These are phyloP conservation scores for Aspergillus persii DNA, from an alignment of 2,329 filamentous ascomycete species.

Conservation along the genomic window DNA sequence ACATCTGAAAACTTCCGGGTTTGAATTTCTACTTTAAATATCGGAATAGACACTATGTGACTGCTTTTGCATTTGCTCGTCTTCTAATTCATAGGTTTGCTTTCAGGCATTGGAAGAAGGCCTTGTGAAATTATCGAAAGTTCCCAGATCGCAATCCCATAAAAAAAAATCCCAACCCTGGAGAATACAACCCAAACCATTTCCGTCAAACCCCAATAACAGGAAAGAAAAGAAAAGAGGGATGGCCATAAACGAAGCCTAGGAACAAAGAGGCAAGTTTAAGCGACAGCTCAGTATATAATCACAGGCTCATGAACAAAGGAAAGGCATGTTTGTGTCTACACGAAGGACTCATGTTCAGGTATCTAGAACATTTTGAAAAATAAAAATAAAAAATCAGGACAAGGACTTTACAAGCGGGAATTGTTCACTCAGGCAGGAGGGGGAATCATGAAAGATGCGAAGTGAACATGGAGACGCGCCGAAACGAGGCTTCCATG, in stretches of 20 bases:
- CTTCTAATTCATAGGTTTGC: not conserved
- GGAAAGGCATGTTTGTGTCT: slow-evolving; percentile 20
- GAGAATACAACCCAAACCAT: not conserved
- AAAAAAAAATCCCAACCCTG: not conserved
- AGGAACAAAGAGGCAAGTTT: slow-evolving; percentile 5
- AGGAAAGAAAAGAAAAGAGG: slow-evolving; percentile 4
- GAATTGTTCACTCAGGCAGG: slow-evolving; percentile 18
- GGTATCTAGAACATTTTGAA: slow-evolving; percentile 8
- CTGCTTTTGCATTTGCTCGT: not conserved
- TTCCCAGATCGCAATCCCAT: not conserved
- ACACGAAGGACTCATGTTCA: slow-evolving; percentile 13
- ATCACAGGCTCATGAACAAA: slow-evolving; percentile 25
- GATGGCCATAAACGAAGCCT: slow-evolving; percentile 1
- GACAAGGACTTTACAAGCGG: slow-evolving; percentile 20
- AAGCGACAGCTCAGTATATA: slow-evolving; percentile 13
- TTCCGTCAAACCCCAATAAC: not conserved
- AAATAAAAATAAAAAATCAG: slow-evolving; percentile 11
- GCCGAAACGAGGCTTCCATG: slow-evolving; percentile 44
- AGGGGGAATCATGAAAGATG: slow-evolving; percentile 39
- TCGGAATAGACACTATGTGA: not conserved
- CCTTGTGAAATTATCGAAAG: not conserved
- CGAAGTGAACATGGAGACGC: slow-evolving; percentile 40
- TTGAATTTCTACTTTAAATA: not conserved
- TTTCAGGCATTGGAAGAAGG: not conserved
- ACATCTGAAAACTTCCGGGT: too few species aligned